Base-by-base conservation (phyloP, 1,139 yeast genomes). In the Sugiyamaella grinbergsii region DNA sequence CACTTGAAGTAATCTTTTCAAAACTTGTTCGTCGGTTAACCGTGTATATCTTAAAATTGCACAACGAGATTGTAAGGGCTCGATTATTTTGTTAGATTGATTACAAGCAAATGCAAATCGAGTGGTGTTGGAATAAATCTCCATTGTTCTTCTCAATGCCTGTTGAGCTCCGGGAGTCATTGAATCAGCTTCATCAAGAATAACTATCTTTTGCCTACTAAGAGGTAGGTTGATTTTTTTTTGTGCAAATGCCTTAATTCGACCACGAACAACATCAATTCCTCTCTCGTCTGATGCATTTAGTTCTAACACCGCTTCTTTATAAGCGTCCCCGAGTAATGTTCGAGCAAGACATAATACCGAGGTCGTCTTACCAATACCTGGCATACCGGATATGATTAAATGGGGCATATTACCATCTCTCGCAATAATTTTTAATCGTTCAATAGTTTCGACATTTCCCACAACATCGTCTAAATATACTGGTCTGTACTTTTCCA, bases 141-240 rank as follows among this genome's bases (percentile, higher is more conserved):
- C 99, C 98, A 93, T 93, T 1, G 98, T 93, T 66, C 99, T 80
- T 71, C 98, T 79, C 61, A 93, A 74, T 0, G 99, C 99, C 65
- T 91, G 96, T 69, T 93, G 99, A 0, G 98, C 98, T 43, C 96
- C 97, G 0, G 97, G 91, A 0, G 98, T 93, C 91, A 93, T 88
- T n/a, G 95, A 86, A 66, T 93, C 98, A 0, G 97, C 98, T 69
- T 91, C 98, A 69, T 91, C 98, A 56, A 91, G 72, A 50, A 91
- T 90, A 57, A 93, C 79, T 54, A 93, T 87, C 75, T 93, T 93
- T 64, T 93, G 97, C 61, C 82, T 80, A 56, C 81, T 96, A 51
- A 73, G 79, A 58, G 78, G 95, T 65, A 79, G 77, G 64, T 73
- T 87, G 53, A 77, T 93, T 66, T 88, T 91, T 61, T 93, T 91